Evolutionary conservation across 2,329 filamentous ascomycete species (phyloP), one percentile per base, ranked within the genome.

Genomic region (Cladosporium sp.): DNA sequence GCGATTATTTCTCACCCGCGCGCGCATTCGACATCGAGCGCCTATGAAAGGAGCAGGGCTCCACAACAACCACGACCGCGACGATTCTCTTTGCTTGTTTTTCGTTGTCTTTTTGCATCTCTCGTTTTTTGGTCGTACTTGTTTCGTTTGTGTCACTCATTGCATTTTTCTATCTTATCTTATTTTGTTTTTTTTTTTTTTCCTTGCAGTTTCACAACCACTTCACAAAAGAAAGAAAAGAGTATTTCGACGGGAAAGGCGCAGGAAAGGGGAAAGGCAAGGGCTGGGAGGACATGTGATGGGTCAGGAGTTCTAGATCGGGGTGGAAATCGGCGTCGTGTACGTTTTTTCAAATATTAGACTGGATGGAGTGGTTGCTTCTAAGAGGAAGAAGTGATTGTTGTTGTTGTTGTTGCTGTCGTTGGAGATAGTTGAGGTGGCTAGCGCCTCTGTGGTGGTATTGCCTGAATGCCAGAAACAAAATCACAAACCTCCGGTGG

Each of bases 1-100:
- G 40, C 40, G n/a, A 12, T 46, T 16, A 10, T 44, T n/a, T 12
- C 10, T 21, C n/a, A 46, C 3, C 10, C 3, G 40, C 40, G 40
- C 40, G 40, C 40, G 21, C 23, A 44, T 44, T 21, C 40, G 40
- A 46, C 40, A 4, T 11, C n/a, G 40, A 46, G 40, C 52, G 31
- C 28, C 33, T 33, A 55, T 21, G 52, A 33, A 58, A 58, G 26
- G 33, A 28, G 33, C 56, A 29, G 28, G 18, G 37, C 21, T 59
- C 56, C 23, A 55, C 52, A 55, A 31, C 35, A 23, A 16, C 21
- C 12, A 59, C 33, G 26, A 44, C 56, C 37, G 46, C 60, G 21
- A 62, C 33, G 60, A 62, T 3, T 62, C 37, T 62, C 33, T 49
- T 62, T 62, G n/a, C 28, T 28, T n/a, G 10, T 8, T 40, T 62